A percentile compares a stretch with the other conserved stretches of the same genome.
These are phyloP conservation scores for Juglanconis sp. DNA, from an alignment of 2,329 filamentous ascomycete genomes.

Conservation along the genomic window DNA sequence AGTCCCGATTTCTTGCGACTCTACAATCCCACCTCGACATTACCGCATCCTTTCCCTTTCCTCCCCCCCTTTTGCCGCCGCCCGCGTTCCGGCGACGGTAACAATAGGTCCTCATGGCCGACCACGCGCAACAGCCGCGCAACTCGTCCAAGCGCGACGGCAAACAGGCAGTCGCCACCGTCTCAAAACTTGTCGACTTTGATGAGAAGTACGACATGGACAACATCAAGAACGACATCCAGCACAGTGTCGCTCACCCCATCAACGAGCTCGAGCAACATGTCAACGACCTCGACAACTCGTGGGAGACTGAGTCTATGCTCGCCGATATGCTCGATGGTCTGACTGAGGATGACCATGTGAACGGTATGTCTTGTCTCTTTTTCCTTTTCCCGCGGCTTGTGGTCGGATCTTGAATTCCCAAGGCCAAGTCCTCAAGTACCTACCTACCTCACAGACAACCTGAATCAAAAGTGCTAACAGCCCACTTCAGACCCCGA, in stretches of 20 bases:
- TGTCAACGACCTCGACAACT: constrained; percentile 49
- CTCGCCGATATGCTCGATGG: constrained; percentile 62
- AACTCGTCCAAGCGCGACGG: background rate
- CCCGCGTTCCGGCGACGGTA: background rate
- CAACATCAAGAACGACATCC: constrained; percentile 17
- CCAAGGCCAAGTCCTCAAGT: background rate
- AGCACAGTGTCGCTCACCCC: constrained; percentile 19
- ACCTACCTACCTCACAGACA: too few species aligned
- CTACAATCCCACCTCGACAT: background rate
- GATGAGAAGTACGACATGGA: constrained; percentile 14
- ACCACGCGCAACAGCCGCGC: background rate
- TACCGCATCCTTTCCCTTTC: background rate
- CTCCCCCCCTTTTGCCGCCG: background rate
- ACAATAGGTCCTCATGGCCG: background rate
- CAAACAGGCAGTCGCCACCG: constrained; percentile 6
- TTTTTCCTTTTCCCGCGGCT: constrained; percentile 10
- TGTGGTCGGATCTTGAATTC: constrained; percentile 14
- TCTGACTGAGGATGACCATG: constrained; percentile 47
- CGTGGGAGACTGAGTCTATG: constrained; percentile 63
- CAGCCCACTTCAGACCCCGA: constrained; percentile 36
- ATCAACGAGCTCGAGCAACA: constrained; percentile 47
- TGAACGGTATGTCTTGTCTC: constrained; percentile 39
- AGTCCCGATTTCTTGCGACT: background rate
- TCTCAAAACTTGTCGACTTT: constrained; percentile 15
- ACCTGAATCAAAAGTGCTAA: background rate